Evolutionary conservation across 306 rosid genomes (phyloP), one percentile per base, ranked within the genome.

Genomic region (Prunus fruticosa): DNA sequence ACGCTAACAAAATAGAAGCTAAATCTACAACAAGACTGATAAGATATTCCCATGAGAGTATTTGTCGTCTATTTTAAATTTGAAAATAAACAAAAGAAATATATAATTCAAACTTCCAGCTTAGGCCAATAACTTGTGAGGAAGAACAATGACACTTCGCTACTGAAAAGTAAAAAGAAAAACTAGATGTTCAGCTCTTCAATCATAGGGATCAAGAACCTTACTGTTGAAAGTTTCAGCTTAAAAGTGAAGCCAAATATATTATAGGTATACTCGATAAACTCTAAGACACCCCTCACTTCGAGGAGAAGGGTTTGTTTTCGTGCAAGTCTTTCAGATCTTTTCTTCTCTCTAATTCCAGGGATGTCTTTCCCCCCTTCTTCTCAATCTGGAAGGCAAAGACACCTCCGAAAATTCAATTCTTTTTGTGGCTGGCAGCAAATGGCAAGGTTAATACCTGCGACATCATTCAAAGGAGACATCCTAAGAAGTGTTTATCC

Each of bases 161-260:
- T 51, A 51, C 41, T 0, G 5, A 30, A 46, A 46, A 46, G 50
- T 46, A 2, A 2, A 46, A 5, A 53, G 9, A 19, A 53, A 53
- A 53, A 53, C 16, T 49, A 49, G 11, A 45, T 45, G 64, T 49
- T 20, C 25, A 11, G 34, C 13, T 28, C 45, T 75, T 50, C 16
- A 18, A 62, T 43, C 43, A 69, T 32, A 72, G 53, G 50, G 67
- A 77, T 78, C 23, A 66, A 38, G 68, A 54, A 64, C 51, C 86
- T 79, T 86, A 94, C 98, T 81, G 96, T 91, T 20, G 98, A 94
- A 82, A 94, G 88, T 84, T 94, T 94, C 74, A 94, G 86, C 46
- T 94, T 97, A 74, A 91, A 94, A 54, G 96, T 85, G 88, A 94
- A 94, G 71, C 97, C 93, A 84, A 94, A 94, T 71, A 90, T 56